Evolutionary conservation across 257 asterid genomes (phyloP).

Genomic region (Mitragyna speciosa): DNA sequence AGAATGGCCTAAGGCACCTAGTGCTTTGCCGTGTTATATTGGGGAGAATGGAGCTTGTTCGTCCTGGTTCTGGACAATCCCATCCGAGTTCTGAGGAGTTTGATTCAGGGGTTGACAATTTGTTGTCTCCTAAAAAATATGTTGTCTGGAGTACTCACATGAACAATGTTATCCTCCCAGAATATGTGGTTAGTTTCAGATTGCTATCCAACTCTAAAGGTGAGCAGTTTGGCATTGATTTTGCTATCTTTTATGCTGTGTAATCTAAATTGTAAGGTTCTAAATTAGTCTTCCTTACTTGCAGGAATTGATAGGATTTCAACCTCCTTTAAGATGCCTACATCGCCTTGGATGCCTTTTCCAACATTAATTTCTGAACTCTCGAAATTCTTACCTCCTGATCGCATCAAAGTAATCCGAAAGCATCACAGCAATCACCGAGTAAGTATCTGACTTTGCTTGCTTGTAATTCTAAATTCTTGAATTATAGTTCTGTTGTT

Average conservation of each 20-base stretch:
- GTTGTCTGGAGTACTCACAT: constrained; percentile 32
- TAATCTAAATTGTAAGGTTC: too few relatives aligned
- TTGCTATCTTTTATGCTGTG: not conserved
- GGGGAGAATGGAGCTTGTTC: constrained; percentile 36
- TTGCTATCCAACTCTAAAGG: constrained; percentile 13
- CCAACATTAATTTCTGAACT: constrained; percentile 31
- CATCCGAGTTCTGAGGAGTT: constrained; percentile 30
- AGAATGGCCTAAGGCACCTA: constrained; percentile 30
- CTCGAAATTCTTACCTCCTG: constrained; percentile 24
- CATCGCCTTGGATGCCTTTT: constrained; percentile 43
- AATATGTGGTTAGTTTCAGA: constrained; percentile 33
- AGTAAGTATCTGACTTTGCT: constrained; percentile 13
- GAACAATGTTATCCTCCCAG: constrained; percentile 35
- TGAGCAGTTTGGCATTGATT: not conserved
- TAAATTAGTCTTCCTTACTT: not conserved
- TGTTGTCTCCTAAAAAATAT: constrained; percentile 29
- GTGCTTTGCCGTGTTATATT: constrained; percentile 41
- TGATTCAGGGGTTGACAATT: constrained; percentile 35
- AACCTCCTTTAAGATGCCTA: constrained; percentile 21
- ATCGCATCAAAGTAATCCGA: constrained; percentile 25
- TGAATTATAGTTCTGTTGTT: not conserved
- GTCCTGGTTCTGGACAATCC: constrained; percentile 30
- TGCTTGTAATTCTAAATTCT: not conserved
- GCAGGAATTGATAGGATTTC: not conserved
- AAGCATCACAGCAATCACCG: constrained; percentile 24